These are phyloP conservation scores for Ichthyophthirius multifiliis DNA, from an alignment of 169 alveolate species.

Conservation along the genomic window DNA sequence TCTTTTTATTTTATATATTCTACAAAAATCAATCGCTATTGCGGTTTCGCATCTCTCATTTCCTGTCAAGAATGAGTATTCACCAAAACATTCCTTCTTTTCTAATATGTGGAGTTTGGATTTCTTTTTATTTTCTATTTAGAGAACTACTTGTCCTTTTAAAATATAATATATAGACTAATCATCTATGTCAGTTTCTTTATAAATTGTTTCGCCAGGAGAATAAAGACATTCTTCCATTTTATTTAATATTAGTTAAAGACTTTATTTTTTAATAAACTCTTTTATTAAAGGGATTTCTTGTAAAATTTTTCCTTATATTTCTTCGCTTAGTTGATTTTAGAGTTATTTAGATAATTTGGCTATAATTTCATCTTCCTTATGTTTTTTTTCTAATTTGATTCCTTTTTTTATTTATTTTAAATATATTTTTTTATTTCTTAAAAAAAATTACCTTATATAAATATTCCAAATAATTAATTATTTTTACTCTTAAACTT, in stretches of 20 bases:
- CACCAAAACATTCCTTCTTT: slow-evolving; percentile 7
- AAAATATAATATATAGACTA: background rate
- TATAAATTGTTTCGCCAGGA: slow-evolving; percentile 17
- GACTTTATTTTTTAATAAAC: background rate
- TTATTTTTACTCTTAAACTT: background rate
- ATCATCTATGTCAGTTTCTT: slow-evolving; percentile 9
- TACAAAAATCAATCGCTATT: background rate
- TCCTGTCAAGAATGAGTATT: slow-evolving; percentile 26
- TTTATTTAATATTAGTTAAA: background rate
- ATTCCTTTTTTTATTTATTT: too few relatives aligned
- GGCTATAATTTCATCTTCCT: background rate
- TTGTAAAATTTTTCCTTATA: background rate
- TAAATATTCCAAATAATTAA: background rate
- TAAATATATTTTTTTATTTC: too few relatives aligned
- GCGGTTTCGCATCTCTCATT: slow-evolving; percentile 10
- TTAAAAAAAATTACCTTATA: too few relatives aligned
- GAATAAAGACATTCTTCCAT: background rate
- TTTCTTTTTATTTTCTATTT: background rate
- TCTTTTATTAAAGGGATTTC: background rate
- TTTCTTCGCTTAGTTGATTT: background rate
- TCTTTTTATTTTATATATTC: slow-evolving; percentile 17
- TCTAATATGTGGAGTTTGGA: background rate
- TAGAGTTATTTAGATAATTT: background rate
- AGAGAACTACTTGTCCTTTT: background rate
- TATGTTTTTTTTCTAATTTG: background rate